Evolutionary conservation across 2,329 filamentous ascomycete genomes (phyloP), one percentile per base, ranked within the genome.

Genomic region (Cladobotryum protrusum): DNA sequence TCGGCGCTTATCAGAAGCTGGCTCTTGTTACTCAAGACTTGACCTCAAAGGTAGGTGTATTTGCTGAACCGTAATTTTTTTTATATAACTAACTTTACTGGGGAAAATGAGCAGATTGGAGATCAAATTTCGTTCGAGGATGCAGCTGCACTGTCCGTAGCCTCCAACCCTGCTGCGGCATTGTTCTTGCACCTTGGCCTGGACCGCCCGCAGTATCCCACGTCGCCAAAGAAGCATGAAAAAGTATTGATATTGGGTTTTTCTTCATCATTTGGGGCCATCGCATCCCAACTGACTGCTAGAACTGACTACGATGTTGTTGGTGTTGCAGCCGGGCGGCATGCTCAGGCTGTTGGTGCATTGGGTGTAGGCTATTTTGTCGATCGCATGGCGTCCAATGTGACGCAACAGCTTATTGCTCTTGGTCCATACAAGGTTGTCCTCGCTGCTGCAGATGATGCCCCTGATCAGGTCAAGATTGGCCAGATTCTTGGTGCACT

Each of bases 181-280:
- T 18, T 52, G 14, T 42, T 52, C 47, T 42, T 52, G 8, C 50
- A 52, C 36, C 47, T 52, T 8, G 33, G 39, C 11, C 40, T 52
- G 12, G 43, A 49, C n/a, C 44, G 37, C 13, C 47, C 47, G 15
- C 35, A 48, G 2, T 33, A 43, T 29, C 39, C 50, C n/a, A 37
- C 17, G 12, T n/a, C 15, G 12, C 14, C 14, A 12, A 19, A 33
- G 2, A 52, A 40, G 12, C 40, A 19, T 3, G 47, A 52, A 43
- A 52, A 12, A 32, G 43, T 52, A 17, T 41, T 52, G 5, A 49
- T 52, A 4, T 52, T 46, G 50, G 50, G 50, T 2, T 42, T 45
- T 9, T 52, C 50, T 2, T 52, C 50, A 19, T 52, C 50, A 2
- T 24, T 52, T 8, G 50, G 50, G 5, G 17, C 43, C 3, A 45